Percentiles rank a stretch among this genome's conserved stretches.
These are phyloP conservation scores for Pyricularia grisea DNA, from an alignment of 2,329 filamentous ascomycete genomes.

Conservation along the genomic window DNA sequence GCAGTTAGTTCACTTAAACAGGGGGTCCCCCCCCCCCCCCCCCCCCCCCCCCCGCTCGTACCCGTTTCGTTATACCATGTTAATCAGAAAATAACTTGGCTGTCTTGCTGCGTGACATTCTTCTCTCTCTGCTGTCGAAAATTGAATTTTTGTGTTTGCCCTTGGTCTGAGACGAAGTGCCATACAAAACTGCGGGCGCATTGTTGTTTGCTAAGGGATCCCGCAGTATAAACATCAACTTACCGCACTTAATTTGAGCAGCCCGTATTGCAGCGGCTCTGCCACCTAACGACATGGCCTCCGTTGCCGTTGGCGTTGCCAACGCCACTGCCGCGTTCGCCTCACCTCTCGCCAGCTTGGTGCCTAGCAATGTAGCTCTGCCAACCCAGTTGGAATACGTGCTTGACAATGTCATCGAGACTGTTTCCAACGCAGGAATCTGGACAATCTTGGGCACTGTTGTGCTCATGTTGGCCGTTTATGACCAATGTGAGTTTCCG, in stretches of 20 bases:
- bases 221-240: not conserved
- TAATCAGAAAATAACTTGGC: not conserved
- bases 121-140: not conserved
- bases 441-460: constrained; percentile 61
- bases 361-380: constrained; percentile 36
- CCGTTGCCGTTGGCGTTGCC: constrained; percentile 18
- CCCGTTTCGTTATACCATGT: not conserved
- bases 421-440: constrained; percentile 46
- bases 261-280: not conserved
- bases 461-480: constrained; percentile 62
- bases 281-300: not conserved
- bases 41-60: no score
- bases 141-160: not conserved
- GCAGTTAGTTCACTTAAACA: not conserved
- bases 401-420: constrained; percentile 27
- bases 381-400: constrained; percentile 46
- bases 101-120: not conserved
- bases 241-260: not conserved
- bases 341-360: constrained; percentile 56
- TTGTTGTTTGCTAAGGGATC: not conserved
- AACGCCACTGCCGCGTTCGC: constrained; percentile 53
- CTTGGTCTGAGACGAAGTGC: not conserved
- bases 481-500: constrained; percentile 73
- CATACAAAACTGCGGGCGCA: not conserved
- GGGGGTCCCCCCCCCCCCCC: not conserved